Evolutionary conservation across 139 green algal species (phyloP), one percentile per base, ranked within the genome.

Genomic region (Chlorella sp.): DNA sequence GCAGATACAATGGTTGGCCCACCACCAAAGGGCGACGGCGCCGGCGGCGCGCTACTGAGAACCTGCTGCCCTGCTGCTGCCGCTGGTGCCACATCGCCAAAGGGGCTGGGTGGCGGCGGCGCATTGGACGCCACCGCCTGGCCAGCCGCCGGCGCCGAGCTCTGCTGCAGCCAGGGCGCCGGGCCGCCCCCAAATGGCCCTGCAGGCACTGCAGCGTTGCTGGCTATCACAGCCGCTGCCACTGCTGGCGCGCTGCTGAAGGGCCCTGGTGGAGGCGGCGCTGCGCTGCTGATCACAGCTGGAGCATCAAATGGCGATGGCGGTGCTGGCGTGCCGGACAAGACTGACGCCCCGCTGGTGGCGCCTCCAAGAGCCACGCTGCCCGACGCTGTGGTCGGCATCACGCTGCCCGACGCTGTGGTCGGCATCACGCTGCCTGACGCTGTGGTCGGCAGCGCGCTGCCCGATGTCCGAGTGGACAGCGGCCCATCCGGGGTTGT

Each of bases 101-200:
- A 68, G 21, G 62, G 62, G 21, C 36, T 56, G 69, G 18, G 36
- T 32, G 67, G 67, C 28, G 71, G 71, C 41, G 71, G 41, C 15
- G n/a, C 71, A 38, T 30, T 32, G 71, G 38, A 63, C 34, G 26
- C 2, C 26, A 63, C 36, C 1, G 38, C 69, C 69, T n/a, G 69
- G 1, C 36, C 69, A 17, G 23, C 38, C 0, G 69, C 36, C 20
- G 38, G 15, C 0, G 36, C 36, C 6, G 69, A 36, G 69, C 21
- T 21, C 47, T 65, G 74, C 55, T 69, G 74, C 55, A 81, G 55
- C 55, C 74, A 81, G 55, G 74, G 51, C 5, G 74, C 41, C 1
- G 55, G 32, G 16, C 41, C 18, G 39, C 71, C 26, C 4, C 73
- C 70, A 78, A 78, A 78, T 7, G 70, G 70, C 28, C 70, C 70